phyloP scores from a whole-genome alignment of 2,329 filamentous ascomycete species.

The Exserohilum rostratum region DNA sequence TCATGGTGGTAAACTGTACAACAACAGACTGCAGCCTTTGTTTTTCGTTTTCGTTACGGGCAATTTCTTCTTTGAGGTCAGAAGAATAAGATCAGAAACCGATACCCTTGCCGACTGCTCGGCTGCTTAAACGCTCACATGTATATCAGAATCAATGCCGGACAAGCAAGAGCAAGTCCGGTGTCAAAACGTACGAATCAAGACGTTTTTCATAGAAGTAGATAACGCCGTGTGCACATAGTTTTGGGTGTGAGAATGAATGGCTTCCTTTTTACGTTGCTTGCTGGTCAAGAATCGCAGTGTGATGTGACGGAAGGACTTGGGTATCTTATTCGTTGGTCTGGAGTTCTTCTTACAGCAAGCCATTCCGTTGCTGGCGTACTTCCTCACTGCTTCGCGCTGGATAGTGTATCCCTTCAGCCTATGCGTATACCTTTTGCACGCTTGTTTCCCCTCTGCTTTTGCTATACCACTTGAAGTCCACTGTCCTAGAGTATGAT shows the following conservation, averaged over 20 bases:
- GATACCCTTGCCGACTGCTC: slow-evolving; percentile 16
- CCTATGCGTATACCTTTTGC: neutral
- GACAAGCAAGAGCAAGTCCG: slow-evolving; percentile 20
- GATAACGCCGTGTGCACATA: neutral
- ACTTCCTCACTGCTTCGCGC: neutral
- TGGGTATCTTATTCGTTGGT: slow-evolving; percentile 14
- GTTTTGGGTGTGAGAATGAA: neutral
- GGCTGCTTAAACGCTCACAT: slow-evolving; percentile 9
- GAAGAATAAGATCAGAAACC: slow-evolving; percentile 8
- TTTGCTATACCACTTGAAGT: neutral
- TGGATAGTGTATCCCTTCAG: neutral
- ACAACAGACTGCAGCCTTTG: slow-evolving; percentile 11
- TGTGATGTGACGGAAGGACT: neutral
- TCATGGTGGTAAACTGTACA: slow-evolving; percentile 9
- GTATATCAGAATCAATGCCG: slow-evolving; percentile 12
- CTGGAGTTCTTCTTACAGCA: slow-evolving; percentile 1
- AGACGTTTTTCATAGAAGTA: neutral
- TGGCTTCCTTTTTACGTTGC: neutral
- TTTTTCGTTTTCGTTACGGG: neutral
- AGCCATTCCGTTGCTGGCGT: neutral
- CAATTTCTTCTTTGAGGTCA: neutral
- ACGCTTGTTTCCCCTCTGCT: neutral
- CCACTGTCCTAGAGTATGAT: slow-evolving; percentile 2
- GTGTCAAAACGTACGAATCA: slow-evolving; percentile 23
- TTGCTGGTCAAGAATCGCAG: neutral